Evolutionary conservation across 2,329 filamentous ascomycete genomes (phyloP).

Genomic region (Ramularia endophylla): DNA sequence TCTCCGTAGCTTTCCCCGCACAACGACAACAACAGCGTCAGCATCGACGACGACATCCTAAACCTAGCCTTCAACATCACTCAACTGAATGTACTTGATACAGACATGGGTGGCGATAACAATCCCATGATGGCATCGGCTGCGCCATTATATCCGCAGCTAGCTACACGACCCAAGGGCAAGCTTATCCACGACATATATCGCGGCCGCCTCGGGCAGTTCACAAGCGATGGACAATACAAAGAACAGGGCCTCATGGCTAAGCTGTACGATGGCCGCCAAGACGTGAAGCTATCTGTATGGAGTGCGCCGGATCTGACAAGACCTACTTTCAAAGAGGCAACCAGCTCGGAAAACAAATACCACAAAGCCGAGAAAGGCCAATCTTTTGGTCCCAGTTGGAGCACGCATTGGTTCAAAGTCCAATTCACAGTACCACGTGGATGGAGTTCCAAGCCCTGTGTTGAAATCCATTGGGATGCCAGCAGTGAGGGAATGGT

Average conservation of each 20-base stretch:
- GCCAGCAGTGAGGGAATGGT: slow-evolving; percentile 90
- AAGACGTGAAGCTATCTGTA: slow-evolving; percentile 69
- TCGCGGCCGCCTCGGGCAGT: slow-evolving; percentile 72
- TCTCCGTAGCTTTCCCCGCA: too few species aligned
- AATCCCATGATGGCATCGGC: slow-evolving; percentile 23
- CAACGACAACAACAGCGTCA: too few species aligned
- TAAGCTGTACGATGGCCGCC: slow-evolving; percentile 65
- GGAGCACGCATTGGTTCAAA: slow-evolving; percentile 98
- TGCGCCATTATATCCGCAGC: slow-evolving; percentile 42
- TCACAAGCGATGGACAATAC: slow-evolving; percentile 68
- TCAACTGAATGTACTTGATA: background rate
- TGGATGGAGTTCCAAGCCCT: slow-evolving; percentile 66
- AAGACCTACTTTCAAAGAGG: slow-evolving; percentile 82
- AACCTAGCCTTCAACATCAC: too few species aligned
- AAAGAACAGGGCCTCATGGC: slow-evolving; percentile 40
- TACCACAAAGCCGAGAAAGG: slow-evolving; percentile 73
- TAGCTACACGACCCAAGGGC: slow-evolving; percentile 53
- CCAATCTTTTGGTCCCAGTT: slow-evolving; percentile 81
- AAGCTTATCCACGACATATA: slow-evolving; percentile 83
- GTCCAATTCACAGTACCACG: slow-evolving; percentile 71
- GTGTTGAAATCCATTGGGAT: slow-evolving; percentile 96
- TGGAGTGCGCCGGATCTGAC: slow-evolving; percentile 62
- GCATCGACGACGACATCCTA: too few species aligned
- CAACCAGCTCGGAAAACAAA: slow-evolving; percentile 55
- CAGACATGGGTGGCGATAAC: slow-evolving; percentile 34